A percentile compares a stretch with the other conserved stretches of the same genome.
These are phyloP conservation scores for Plasmodium inui DNA, from an alignment of 169 alveolate genomes.

Conservation along the genomic window DNA sequence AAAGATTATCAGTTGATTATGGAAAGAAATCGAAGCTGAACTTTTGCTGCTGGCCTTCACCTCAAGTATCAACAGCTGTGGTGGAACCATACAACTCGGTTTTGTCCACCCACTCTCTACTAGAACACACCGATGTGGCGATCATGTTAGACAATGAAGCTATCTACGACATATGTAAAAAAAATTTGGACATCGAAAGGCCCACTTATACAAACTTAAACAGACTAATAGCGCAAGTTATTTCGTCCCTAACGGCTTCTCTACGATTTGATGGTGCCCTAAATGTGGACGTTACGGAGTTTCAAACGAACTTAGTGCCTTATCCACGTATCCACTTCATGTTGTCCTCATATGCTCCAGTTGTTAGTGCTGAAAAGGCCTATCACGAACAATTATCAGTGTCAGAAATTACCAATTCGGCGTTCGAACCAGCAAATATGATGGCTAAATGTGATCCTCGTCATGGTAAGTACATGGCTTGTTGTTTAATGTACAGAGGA, in stretches of 20 bases:
- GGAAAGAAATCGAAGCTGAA: slow-evolving; percentile 97
- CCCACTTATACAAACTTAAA: slow-evolving; percentile 98
- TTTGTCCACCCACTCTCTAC: slow-evolving; percentile 97
- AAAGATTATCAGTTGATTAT: slow-evolving; percentile 98
- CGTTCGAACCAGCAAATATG: slow-evolving; percentile 99
- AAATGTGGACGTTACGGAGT: slow-evolving; percentile 98
- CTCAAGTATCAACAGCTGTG: slow-evolving; percentile 97
- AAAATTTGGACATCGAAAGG: slow-evolving; percentile 97
- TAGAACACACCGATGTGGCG: slow-evolving; percentile 99
- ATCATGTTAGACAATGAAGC: slow-evolving; percentile 99
- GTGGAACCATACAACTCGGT: slow-evolving; percentile 99
- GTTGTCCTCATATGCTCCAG: slow-evolving; percentile 98
- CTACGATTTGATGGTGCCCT: slow-evolving; percentile 98
- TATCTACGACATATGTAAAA: slow-evolving; percentile 97
- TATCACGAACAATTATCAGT: slow-evolving; percentile 98
- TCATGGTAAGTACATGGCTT: slow-evolving; percentile 98
- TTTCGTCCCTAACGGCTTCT: slow-evolving; percentile 77
- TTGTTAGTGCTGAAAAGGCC: slow-evolving; percentile 98
- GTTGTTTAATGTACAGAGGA: slow-evolving; percentile 96
- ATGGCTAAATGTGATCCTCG: slow-evolving; percentile 99
- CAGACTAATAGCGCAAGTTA: slow-evolving; percentile 97
- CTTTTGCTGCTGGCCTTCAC: slow-evolving; percentile 98
- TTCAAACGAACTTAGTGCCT: slow-evolving; percentile 99
- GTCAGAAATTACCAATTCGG: slow-evolving; percentile 98
- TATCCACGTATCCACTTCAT: slow-evolving; percentile 99